These are phyloP conservation scores for Trypanosoma platydactyli DNA, from an alignment of 208 protist species.

Conservation along the genomic window DNA sequence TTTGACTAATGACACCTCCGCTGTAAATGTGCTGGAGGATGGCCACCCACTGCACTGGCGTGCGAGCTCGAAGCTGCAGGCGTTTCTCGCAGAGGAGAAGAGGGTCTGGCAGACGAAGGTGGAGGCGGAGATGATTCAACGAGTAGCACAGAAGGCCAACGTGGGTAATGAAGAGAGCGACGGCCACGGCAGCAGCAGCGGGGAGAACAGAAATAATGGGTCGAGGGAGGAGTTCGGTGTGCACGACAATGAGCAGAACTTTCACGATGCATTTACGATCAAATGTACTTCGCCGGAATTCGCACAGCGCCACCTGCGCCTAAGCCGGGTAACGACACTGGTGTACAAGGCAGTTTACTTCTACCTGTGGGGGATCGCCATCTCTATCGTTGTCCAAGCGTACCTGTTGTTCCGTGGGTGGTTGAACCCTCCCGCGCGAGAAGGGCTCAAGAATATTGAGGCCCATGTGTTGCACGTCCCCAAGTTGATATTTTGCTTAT, in stretches of 20 bases:
- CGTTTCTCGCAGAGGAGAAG: constrained; percentile 62
- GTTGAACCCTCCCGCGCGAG: constrained; percentile 82
- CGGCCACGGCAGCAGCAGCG: too few relatives aligned
- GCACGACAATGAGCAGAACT: constrained; percentile 73
- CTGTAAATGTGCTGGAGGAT: constrained; percentile 84
- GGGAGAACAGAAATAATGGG: not conserved
- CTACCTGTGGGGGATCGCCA: constrained; percentile 77
- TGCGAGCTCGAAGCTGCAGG: constrained; percentile 69
- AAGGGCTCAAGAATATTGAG: constrained; percentile 78
- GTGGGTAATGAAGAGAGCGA: constrained; percentile 1
- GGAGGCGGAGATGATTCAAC: constrained; percentile 27
- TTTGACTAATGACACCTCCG: constrained; percentile 64
- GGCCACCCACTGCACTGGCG: constrained; percentile 89
- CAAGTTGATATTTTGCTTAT: constrained; percentile 62
- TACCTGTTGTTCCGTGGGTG: constrained; percentile 83
- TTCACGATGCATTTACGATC: constrained; percentile 80
- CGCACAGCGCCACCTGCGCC: constrained; percentile 61
- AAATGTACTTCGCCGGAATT: constrained; percentile 83
- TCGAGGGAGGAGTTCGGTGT: constrained; percentile 12
- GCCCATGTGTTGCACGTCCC: constrained; percentile 83
- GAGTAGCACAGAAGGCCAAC: constrained; percentile 20
- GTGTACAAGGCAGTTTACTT: constrained; percentile 84
- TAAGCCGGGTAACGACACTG: constrained; percentile 55
- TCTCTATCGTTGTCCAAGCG: constrained; percentile 76
- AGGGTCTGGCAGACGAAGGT: constrained; percentile 43